Percentiles rank a stretch among this genome's conserved stretches.
Evolutionary conservation across 2,329 filamentous ascomycete genomes (phyloP).

Genomic region (Diatrype stigma): DNA sequence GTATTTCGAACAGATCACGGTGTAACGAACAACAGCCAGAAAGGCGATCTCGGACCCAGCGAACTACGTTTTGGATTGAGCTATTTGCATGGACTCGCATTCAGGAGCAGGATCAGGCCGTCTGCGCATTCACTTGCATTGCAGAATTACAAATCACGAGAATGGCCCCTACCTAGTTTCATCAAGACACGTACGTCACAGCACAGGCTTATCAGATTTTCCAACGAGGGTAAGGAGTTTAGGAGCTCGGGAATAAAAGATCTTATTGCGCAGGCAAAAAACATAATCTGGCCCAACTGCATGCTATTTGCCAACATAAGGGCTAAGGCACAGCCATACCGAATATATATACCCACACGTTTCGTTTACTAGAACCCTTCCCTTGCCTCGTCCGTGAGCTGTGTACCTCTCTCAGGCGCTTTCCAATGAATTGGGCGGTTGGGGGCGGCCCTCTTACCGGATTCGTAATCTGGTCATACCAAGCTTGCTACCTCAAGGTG

Average conservation of each 20-base stretch:
- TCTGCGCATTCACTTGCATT: neutral
- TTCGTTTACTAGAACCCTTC: neutral
- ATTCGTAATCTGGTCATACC: neutral
- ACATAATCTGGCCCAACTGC: neutral
- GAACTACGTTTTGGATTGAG: neutral
- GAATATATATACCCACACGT: neutral
- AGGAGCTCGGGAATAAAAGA: neutral
- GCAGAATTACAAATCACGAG: neutral
- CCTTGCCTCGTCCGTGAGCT: neutral
- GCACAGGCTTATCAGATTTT: neutral
- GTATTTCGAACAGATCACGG: neutral
- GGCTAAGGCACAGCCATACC: neutral
- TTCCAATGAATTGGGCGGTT: neutral
- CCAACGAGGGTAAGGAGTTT: neutral
- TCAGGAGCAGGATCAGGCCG: neutral
- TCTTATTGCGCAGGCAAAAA: neutral
- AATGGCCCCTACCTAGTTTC: neutral
- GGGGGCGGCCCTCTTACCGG: neutral
- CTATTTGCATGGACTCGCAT: neutral
- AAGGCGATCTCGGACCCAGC: neutral
- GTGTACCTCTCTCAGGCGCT: neutral
- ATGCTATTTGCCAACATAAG: neutral
- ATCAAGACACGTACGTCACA: neutral
- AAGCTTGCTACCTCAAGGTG: neutral
- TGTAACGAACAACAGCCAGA: neutral